Conservation (phyloP, 1,284 basidiomycete genomes). For the Cryptococcus floricola region DNA sequence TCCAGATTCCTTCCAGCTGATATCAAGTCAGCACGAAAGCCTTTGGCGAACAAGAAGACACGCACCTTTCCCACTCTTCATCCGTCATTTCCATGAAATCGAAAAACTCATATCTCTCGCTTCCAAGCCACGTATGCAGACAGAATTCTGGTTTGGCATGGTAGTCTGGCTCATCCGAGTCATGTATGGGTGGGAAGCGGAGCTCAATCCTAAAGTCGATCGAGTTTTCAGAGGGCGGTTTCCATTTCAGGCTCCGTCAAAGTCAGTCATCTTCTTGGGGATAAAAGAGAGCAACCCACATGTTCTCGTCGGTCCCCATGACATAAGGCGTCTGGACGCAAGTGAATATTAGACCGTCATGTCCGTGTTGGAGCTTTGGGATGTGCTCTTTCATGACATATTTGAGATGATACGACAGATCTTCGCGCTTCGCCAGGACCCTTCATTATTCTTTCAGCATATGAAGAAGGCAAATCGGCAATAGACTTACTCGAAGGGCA, state of each 20-base stretch:
- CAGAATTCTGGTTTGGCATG: slow-evolving; percentile 80
- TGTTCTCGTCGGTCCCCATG: slow-evolving; percentile 85
- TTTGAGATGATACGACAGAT: slow-evolving; percentile 80
- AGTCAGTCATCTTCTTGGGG: neutral
- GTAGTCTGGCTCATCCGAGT: slow-evolving; percentile 66
- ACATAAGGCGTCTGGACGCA: slow-evolving; percentile 79
- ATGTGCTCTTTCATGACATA: slow-evolving; percentile 81
- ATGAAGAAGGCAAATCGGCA: neutral
- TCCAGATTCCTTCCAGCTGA: slow-evolving; percentile 74
- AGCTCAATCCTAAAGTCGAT: slow-evolving; percentile 95
- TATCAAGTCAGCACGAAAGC: neutral
- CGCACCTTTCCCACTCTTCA: slow-evolving; percentile 87
- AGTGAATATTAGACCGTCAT: slow-evolving; percentile 96
- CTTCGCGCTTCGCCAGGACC: slow-evolving; percentile 81
- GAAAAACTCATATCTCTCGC: slow-evolving; percentile 71
- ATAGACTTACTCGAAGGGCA: slow-evolving; percentile 76
- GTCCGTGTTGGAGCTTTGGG: slow-evolving; percentile 84
- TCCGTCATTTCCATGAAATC: slow-evolving; percentile 84
- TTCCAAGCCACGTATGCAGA: slow-evolving; percentile 70
- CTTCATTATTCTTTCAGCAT: slow-evolving; percentile 49
- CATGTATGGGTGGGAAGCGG: slow-evolving; percentile 70
- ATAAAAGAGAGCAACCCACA: slow-evolving; percentile 57
- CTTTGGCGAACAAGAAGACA: slow-evolving; percentile 12
- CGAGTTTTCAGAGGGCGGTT: slow-evolving; percentile 95
- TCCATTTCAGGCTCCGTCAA: slow-evolving; percentile 83